Conservation (phyloP, 2,329 filamentous ascomycete genomes). For the Neonectria neomacrospora region DNA sequence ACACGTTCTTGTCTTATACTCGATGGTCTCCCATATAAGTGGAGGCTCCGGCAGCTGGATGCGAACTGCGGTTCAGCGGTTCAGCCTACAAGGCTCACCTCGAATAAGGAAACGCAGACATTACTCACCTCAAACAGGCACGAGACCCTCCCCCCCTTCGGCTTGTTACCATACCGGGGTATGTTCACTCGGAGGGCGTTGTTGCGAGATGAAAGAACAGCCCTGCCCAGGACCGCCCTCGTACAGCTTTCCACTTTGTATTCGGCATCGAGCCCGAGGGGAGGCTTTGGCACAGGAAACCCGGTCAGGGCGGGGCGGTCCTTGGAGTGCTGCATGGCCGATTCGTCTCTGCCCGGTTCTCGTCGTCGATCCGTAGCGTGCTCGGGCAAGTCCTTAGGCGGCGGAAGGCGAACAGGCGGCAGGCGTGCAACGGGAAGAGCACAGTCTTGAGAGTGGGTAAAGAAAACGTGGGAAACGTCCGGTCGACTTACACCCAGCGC, state of each 20-base stretch:
- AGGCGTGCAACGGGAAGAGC: background rate
- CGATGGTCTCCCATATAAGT: background rate
- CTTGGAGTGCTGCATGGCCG: background rate
- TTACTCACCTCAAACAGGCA: conserved; percentile 23
- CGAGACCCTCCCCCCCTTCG: conserved; percentile 17
- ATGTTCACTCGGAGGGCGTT: conserved; percentile 9
- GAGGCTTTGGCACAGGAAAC: background rate
- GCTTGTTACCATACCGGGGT: conserved; percentile 17
- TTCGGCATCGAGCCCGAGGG: background rate
- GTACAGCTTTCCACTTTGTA: conserved; percentile 24
- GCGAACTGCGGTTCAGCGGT: conserved; percentile 21
- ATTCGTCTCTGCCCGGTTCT: background rate
- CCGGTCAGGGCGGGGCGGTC: background rate
- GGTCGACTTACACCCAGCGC: conserved; percentile 4
- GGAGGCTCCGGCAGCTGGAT: conserved; percentile 19
- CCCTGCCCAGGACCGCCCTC: conserved; percentile 14
- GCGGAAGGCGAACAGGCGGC: background rate
- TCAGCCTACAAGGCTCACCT: conserved; percentile 30
- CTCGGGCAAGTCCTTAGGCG: background rate
- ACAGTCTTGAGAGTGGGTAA: background rate
- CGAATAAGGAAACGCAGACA: conserved; percentile 6
- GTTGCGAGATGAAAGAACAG: conserved; percentile 8
- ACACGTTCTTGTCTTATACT: conserved; percentile 23
- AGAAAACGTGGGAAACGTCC: conserved; percentile 1
- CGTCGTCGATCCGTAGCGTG: background rate